phyloP scores from a whole-genome alignment of 345 rosid species.

The Citrus australasica region DNA sequence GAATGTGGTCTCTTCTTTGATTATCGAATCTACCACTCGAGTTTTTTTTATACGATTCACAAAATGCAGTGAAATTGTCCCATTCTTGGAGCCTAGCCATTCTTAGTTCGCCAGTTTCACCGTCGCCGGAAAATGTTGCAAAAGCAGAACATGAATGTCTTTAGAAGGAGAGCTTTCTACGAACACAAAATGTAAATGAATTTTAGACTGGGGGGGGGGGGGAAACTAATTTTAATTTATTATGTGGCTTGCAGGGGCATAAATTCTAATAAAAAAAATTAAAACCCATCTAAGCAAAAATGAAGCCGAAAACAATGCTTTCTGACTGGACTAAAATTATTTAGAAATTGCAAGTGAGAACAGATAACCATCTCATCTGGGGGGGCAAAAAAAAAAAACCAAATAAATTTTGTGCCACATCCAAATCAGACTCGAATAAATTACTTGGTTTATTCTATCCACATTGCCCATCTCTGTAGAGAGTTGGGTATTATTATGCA shows the following conservation, averaged over 20 bases:
- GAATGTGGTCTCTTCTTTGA: constrained; percentile 3
- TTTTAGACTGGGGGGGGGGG: neutral
- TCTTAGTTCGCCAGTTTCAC: neutral
- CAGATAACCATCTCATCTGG: neutral
- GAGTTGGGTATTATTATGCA: no score
- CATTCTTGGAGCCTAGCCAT: neutral
- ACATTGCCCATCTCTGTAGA: neutral
- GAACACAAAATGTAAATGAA: neutral
- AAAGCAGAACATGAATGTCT: neutral
- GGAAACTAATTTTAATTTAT: neutral
- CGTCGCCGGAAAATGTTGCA: neutral
- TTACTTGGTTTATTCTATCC: neutral
- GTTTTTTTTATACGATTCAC: neutral
- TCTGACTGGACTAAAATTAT: neutral
- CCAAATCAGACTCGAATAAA: neutral
- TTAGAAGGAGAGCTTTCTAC: neutral
- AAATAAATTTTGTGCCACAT: neutral
- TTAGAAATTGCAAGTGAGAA: neutral
- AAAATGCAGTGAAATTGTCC: neutral
- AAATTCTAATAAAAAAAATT: neutral
- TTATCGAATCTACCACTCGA: neutral
- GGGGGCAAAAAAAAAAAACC: neutral
- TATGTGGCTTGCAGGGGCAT: neutral
- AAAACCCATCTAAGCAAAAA: neutral
- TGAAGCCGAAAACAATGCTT: constrained; percentile 2